Evolutionary conservation across 1,139 yeast genomes (phyloP).

Genomic region (Pichia sp.): DNA sequence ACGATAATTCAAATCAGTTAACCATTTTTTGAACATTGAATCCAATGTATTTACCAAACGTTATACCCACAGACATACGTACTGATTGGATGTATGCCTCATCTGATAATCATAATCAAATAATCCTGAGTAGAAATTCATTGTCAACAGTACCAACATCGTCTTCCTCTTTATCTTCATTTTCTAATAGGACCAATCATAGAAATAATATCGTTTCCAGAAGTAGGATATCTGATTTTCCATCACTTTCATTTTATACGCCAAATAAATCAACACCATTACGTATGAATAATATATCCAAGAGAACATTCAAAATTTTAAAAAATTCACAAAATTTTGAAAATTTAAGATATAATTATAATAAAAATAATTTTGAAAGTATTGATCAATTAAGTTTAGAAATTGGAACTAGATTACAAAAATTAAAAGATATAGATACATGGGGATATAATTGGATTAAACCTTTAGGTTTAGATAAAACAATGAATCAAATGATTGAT

Average conservation of each 20-base stretch:
- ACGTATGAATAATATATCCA: constrained; percentile 2
- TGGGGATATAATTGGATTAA: constrained; percentile 45
- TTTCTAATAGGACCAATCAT: neutral
- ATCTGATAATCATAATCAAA: constrained; percentile 32
- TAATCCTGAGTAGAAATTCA: neutral
- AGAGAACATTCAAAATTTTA: constrained; percentile 1
- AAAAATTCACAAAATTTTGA: constrained; percentile 2
- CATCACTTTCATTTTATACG: constrained; percentile 17
- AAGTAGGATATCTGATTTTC: constrained; percentile 11
- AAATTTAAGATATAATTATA: constrained; percentile 7
- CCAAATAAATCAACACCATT: constrained; percentile 11
- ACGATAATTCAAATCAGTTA: too few relatives aligned
- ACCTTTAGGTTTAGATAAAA: constrained; percentile 52
- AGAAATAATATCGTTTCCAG: neutral
- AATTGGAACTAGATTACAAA: constrained; percentile 27
- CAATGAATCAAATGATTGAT: constrained; percentile 38
- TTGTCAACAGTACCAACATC: too few relatives aligned
- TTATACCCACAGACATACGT: constrained; percentile 40
- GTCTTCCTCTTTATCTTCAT: too few relatives aligned
- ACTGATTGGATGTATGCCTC: constrained; percentile 34
- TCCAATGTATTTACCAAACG: constrained; percentile 46
- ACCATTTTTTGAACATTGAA: too few relatives aligned
- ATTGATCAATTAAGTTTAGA: constrained; percentile 26
- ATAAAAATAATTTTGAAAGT: constrained; percentile 9
- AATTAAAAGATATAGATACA: constrained; percentile 38